Percentiles rank a stretch among this genome's conserved stretches.
Evolutionary conservation across 2,329 filamentous ascomycete species (phyloP).

Genomic region (Hymenoscyphus scutula): DNA sequence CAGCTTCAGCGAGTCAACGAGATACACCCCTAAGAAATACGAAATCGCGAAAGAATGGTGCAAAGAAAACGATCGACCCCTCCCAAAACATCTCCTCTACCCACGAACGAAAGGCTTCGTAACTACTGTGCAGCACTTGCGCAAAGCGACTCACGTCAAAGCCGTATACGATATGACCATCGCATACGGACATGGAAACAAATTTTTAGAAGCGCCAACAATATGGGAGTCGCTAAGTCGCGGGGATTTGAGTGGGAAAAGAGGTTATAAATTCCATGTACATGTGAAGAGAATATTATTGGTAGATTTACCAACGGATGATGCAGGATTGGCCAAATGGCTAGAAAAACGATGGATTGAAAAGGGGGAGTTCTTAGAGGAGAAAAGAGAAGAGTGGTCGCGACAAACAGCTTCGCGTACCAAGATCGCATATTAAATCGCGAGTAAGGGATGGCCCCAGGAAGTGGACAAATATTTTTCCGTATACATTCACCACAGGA

Average conservation of each 20-base stretch:
- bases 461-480: not conserved
- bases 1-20: conserved; percentile 62
- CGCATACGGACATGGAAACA: conserved; percentile 47
- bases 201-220: conserved; percentile 47
- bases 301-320: conserved; percentile 47
- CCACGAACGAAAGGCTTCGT: conserved; percentile 61
- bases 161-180: conserved; percentile 57
- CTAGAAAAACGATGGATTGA: conserved; percentile 52
- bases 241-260: conserved; percentile 39
- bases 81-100: conserved; percentile 58
- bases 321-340: conserved; percentile 50
- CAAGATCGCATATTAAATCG: conserved; percentile 2
- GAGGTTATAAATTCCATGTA: conserved; percentile 49
- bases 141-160: conserved; percentile 49
- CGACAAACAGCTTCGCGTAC: conserved; percentile 12
- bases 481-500: not conserved
- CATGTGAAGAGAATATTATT: conserved; percentile 49
- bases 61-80: conserved; percentile 46
- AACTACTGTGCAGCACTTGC: conserved; percentile 54
- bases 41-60: conserved; percentile 52
- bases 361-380: conserved; percentile 52
- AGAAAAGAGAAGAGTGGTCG: conserved; percentile 43
- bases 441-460: not conserved
- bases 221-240: conserved; percentile 54
- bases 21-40: conserved; percentile 55